A percentile compares a stretch with the other conserved stretches of the same genome.
These are phyloP conservation scores for Yamadazyma sp. DNA, from an alignment of 1,139 yeast species.

Conservation along the genomic window DNA sequence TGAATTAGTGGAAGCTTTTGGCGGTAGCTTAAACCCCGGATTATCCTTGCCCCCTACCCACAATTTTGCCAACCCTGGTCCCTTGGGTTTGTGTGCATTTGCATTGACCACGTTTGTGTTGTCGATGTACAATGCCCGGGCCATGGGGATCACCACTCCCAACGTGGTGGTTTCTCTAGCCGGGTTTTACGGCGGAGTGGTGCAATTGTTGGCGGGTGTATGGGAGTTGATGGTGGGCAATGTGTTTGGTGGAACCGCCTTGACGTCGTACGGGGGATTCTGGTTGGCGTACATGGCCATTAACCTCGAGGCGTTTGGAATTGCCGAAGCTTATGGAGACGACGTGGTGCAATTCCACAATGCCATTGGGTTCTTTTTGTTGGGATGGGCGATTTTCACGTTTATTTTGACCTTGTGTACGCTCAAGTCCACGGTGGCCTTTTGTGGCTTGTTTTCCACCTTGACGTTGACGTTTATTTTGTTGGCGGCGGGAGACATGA, in stretches of 20 bases:
- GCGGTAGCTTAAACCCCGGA: slow-evolving; percentile 40
- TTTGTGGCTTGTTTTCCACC: slow-evolving; percentile 34
- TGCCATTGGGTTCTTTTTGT: slow-evolving; percentile 43
- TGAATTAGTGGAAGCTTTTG: slow-evolving; percentile 41
- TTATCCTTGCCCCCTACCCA: slow-evolving; percentile 34
- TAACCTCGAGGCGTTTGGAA: slow-evolving; percentile 44
- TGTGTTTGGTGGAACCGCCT: slow-evolving; percentile 44
- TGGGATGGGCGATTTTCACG: slow-evolving; percentile 49
- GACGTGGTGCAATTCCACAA: slow-evolving; percentile 28
- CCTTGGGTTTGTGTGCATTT: slow-evolving; percentile 59
- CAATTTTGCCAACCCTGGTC: slow-evolving; percentile 57
- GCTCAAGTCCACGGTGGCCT: slow-evolving; percentile 44
- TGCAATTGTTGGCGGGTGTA: slow-evolving; percentile 49
- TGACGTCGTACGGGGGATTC: slow-evolving; percentile 43
- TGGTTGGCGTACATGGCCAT: slow-evolving; percentile 44
- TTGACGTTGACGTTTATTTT: slow-evolving; percentile 41
- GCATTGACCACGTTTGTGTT: slow-evolving; percentile 50
- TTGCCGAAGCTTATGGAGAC: slow-evolving; percentile 54
- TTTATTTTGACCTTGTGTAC: slow-evolving; percentile 39
- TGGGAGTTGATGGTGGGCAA: slow-evolving; percentile 48
- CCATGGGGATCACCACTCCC: slow-evolving; percentile 38
- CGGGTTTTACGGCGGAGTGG: slow-evolving; percentile 47
- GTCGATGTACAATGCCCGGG: slow-evolving; percentile 41
- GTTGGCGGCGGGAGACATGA: slow-evolving; percentile 42
- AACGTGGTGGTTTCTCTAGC: slow-evolving; percentile 44